Percentiles rank a stretch among this genome's conserved stretches.
Conservation (phyloP, 164 flowering plant species). For the Tetrastigma voinierianum region DNA sequence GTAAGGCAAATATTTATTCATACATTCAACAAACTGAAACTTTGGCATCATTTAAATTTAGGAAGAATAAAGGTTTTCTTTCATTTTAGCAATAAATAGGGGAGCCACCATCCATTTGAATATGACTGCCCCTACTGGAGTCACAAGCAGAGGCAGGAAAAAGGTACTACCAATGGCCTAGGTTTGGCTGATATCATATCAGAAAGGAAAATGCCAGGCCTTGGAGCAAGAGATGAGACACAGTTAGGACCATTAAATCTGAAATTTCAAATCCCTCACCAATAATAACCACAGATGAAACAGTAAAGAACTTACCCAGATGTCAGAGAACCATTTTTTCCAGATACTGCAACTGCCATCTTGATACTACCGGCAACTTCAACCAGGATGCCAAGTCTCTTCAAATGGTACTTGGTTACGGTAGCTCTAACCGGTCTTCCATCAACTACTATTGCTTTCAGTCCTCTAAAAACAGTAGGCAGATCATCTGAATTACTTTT, state of each 20-base stretch:
- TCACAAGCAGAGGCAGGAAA: background rate
- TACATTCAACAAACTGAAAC: too few relatives aligned
- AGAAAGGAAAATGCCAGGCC: background rate
- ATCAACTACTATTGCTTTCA: slow-evolving; percentile 80
- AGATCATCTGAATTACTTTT: slow-evolving; percentile 44
- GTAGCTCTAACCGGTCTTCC: slow-evolving; percentile 78
- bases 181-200: background rate
- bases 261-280: background rate
- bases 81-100: background rate
- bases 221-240: background rate
- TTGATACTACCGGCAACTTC: slow-evolving; percentile 49
- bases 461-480: slow-evolving; percentile 57
- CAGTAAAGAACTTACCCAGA: slow-evolving; percentile 41
- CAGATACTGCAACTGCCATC: slow-evolving; percentile 29
- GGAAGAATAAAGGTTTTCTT: too few relatives aligned
- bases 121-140: background rate
- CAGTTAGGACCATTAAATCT: background rate
- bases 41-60: too few relatives aligned
- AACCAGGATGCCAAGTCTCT: slow-evolving; percentile 73
- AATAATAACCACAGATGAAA: background rate
- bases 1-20: too few relatives aligned
- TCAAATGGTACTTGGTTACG: slow-evolving; percentile 81
- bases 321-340: slow-evolving; percentile 40
- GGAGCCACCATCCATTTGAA: background rate
- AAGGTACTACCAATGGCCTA: background rate